Conservation (phyloP, 371 early-diverging fungal species). For the Sporodiniella umbellata region DNA sequence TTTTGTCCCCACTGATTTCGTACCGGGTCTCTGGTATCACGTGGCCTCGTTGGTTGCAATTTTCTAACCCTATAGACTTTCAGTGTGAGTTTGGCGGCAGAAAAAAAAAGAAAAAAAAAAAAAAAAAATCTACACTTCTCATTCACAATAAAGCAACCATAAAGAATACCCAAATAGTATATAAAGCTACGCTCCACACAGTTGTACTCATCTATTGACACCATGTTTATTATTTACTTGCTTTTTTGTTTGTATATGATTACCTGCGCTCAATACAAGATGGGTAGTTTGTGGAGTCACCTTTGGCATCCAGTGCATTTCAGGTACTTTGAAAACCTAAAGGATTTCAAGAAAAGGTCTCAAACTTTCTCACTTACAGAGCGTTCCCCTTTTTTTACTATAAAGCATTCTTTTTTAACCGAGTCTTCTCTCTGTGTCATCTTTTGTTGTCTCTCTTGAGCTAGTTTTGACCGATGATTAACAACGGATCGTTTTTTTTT, state of each 20-base stretch:
- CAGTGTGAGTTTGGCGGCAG: too few relatives aligned
- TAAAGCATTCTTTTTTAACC: not conserved
- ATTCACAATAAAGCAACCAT: slow-evolving; percentile 15
- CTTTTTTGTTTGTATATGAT: not conserved
- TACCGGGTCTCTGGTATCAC: slow-evolving; percentile 6
- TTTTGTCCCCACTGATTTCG: slow-evolving; percentile 9
- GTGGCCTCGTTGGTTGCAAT: slow-evolving; percentile 2
- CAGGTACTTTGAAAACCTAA: not conserved
- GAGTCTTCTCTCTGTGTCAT: not conserved
- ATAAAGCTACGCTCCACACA: not conserved
- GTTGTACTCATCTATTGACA: not conserved
- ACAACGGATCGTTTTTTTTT: too few relatives aligned
- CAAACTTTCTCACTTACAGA: not conserved
- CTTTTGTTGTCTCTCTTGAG: not conserved
- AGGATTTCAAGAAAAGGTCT: too few relatives aligned
- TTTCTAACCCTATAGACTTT: slow-evolving; percentile 11
- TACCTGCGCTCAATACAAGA: slow-evolving; percentile 9
- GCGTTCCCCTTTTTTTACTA: not conserved
- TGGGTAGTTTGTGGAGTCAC: slow-evolving; percentile 1
- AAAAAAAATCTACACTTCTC: slow-evolving; percentile 11
- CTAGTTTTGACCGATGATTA: not conserved
- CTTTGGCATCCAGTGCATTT: not conserved
- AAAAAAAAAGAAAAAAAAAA: too few relatives aligned
- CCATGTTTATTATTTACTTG: not conserved
- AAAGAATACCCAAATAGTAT: slow-evolving; percentile 9